Evolutionary conservation across 108 stramenopile species (phyloP).

Genomic region (Fragilariopsis cylindrus): DNA sequence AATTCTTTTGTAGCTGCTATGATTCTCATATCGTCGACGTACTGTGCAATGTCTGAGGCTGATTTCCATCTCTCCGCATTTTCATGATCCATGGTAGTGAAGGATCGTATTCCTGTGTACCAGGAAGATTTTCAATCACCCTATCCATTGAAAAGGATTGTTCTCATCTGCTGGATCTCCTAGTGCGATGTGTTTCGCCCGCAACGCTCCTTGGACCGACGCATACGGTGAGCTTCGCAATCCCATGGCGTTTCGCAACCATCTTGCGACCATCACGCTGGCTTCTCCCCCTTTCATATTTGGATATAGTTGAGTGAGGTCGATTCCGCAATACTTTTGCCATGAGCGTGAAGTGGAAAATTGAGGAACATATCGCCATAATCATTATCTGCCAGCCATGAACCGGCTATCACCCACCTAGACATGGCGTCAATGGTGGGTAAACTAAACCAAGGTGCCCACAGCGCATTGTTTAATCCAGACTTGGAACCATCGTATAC

Average conservation of each 20-base stretch:
- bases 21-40: constrained; percentile 44
- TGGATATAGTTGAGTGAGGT: constrained; percentile 13
- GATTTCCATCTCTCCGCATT: constrained; percentile 31
- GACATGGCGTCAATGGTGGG: constrained; percentile 33
- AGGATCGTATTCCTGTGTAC: constrained; percentile 30
- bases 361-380: constrained; percentile 54
- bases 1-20: constrained; percentile 11
- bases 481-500: constrained; percentile 45
- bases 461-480: constrained; percentile 38
- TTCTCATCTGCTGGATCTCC: constrained; percentile 17
- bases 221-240: constrained; percentile 40
- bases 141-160: constrained; percentile 40
- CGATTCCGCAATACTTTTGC: constrained; percentile 7
- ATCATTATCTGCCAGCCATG: constrained; percentile 33
- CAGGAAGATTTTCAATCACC: constrained; percentile 40
- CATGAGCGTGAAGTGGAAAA: constrained; percentile 21
- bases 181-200: constrained; percentile 17
- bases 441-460: constrained; percentile 37
- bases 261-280: constrained; percentile 20
- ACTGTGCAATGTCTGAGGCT: constrained; percentile 39
- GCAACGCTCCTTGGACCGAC: constrained; percentile 3
- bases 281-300: neutral
- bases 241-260: constrained; percentile 45
- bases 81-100: constrained; percentile 37
- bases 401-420: constrained; percentile 13